Evolutionary conservation across 495 filamentous ascomycete genomes (phyloP).

Genomic region (Hypomontagnella submonticulosa): DNA sequence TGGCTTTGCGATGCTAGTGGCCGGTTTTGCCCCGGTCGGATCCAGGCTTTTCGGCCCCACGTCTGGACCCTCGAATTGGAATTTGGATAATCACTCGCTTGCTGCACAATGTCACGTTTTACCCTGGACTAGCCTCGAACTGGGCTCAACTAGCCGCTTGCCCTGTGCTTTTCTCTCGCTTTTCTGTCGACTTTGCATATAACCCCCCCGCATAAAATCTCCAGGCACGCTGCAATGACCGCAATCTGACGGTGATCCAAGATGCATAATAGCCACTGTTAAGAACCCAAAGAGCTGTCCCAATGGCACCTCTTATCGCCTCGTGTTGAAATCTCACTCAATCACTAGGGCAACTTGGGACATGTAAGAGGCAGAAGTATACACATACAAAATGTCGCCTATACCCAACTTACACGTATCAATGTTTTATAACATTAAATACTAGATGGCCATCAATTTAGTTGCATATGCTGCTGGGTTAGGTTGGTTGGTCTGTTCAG

Average conservation of each 20-base stretch:
- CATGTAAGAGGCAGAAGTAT: neutral
- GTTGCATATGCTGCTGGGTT: neutral
- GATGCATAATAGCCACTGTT: conserved; percentile 34
- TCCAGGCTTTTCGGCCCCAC: conserved; percentile 29
- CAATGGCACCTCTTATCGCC: conserved; percentile 11
- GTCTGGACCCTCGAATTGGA: conserved; percentile 31
- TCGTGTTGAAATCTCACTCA: conserved; percentile 16
- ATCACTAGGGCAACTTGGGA: conserved; percentile 2
- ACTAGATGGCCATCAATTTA: neutral
- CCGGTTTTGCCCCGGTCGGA: conserved; percentile 14
- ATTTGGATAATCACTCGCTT: conserved; percentile 39
- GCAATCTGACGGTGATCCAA: conserved; percentile 25
- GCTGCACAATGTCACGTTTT: conserved; percentile 36
- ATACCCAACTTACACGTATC: conserved; percentile 37
- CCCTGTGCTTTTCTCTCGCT: conserved; percentile 4
- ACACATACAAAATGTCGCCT: conserved; percentile 19
- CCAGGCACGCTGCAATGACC: conserved; percentile 30
- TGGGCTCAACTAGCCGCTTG: neutral
- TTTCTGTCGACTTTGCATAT: conserved; percentile 1
- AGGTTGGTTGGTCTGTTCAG: neutral
- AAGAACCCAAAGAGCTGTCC: conserved; percentile 10
- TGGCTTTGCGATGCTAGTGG: conserved; percentile 13
- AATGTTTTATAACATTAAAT: conserved; percentile 6
- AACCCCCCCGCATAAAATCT: conserved; percentile 32
- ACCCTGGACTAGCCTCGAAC: conserved; percentile 11